Base-by-base conservation (phyloP, 1,284 basidiomycete genomes). In the Malassezia nana region DNA sequence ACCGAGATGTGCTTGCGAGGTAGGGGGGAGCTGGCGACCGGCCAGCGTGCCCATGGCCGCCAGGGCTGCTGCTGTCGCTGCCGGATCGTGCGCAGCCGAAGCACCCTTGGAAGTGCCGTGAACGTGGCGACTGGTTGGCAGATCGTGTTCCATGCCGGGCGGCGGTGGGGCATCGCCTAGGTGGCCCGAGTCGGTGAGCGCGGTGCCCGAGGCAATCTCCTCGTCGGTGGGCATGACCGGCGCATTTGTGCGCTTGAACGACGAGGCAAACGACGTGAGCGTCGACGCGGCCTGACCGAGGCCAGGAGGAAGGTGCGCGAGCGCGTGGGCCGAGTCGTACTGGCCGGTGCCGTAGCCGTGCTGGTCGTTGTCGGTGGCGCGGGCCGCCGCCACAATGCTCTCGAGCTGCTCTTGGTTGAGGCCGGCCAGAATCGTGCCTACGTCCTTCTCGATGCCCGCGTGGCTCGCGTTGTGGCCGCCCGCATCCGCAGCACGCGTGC, bases 341-440 rank as follows among this genome's bases (percentile, higher is more conserved):
- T 35, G 33, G 24, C 40, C 26, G 10, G 10, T n/a, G 31, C 30
- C 44, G 29, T 56, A 51, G 10, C 46, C 41, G 18, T 32, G 38
- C 20, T 53, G 46, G 24, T 54, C 54, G 15, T 32, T 42, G 55
- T 52, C 57, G 10, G 59, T 55, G 9, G 59, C 57, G 29, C 59
- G 59, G 3, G 67, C 67, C 13, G 67, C 67, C 5, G 63, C 66
- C 0, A 70, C 63, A 50, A 70, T 70, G 25, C 61, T 66, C 0
- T 62, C 67, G 6, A 70, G 58, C 50, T 70, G 66, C 42, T 68
- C 66, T 43, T 65, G 66, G 47, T 64, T 67, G 29, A 69, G 49
- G 0, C 59, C 63, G 2, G 65, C 65, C 6, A 69, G 58, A 44
- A 69, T 67, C 30, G 60, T 65, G 57, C 62, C 62, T 4, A 69